These are phyloP conservation scores for Cryptococcus hybrid DNA, from an alignment of 1,284 basidiomycete species.

Conservation along the genomic window DNA sequence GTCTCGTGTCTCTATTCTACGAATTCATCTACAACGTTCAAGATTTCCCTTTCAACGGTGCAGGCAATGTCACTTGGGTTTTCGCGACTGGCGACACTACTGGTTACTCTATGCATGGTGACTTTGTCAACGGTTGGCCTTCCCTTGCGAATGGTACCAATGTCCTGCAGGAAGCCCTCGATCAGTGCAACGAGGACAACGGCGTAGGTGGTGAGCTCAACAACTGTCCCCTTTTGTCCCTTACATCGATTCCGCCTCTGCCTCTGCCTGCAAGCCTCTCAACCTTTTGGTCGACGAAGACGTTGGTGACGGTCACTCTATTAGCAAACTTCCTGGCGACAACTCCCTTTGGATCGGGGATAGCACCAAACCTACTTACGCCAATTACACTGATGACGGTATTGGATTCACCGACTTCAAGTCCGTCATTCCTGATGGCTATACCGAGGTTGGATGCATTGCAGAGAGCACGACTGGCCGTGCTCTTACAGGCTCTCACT, in stretches of 20 bases:
- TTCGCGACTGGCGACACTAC: conserved; percentile 49
- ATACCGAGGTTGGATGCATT: conserved; percentile 38
- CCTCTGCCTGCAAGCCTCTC: conserved; percentile 37
- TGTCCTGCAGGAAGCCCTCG: conserved; percentile 43
- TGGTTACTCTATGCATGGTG: conserved; percentile 49
- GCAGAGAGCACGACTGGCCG: conserved; percentile 33
- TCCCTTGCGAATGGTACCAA: conserved; percentile 35
- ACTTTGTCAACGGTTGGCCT: conserved; percentile 50
- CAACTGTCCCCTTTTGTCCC: conserved; percentile 46
- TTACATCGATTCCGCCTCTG: conserved; percentile 32
- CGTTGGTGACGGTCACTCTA: conserved; percentile 34
- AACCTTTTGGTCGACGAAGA: conserved; percentile 45
- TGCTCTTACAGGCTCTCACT: conserved; percentile 22
- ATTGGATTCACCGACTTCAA: conserved; percentile 24
- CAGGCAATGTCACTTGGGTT: conserved; percentile 34
- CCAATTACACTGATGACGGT: conserved; percentile 23
- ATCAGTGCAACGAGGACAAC: conserved; percentile 41
- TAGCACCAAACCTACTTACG: conserved; percentile 26
- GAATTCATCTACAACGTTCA: conserved; percentile 40
- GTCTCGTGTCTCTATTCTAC: conserved; percentile 43
- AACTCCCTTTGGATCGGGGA: conserved; percentile 45
- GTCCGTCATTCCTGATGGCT: conserved; percentile 36
- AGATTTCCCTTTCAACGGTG: conserved; percentile 36
- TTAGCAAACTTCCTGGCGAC: conserved; percentile 42
- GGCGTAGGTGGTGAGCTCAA: conserved; percentile 42